A percentile compares a stretch with the other conserved stretches of the same genome.
Conservation (phyloP, 768 basidiomycete genomes). For the Dentipellis fragilis region DNA sequence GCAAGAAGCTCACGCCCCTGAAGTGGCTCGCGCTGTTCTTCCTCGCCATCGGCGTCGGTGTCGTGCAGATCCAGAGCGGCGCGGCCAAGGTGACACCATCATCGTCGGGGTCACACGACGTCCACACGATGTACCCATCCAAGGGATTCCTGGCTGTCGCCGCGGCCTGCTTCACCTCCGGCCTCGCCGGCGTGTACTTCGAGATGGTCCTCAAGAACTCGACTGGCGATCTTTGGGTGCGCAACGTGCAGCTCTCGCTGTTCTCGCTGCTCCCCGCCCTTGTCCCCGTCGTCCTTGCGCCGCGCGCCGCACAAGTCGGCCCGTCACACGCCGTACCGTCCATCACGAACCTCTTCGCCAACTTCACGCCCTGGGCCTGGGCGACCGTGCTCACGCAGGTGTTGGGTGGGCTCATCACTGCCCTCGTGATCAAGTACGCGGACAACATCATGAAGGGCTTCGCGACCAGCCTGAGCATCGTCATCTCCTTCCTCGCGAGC, state of each 20-base stretch:
- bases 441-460: slow-evolving; percentile 93
- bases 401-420: slow-evolving; percentile 85
- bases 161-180: slow-evolving; percentile 89
- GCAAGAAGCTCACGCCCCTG: slow-evolving; percentile 56
- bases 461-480: slow-evolving; percentile 88
- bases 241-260: slow-evolving; percentile 91
- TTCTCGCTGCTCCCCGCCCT: slow-evolving; percentile 90
- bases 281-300: slow-evolving; percentile 56
- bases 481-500: slow-evolving; percentile 89
- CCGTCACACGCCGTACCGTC: slow-evolving; percentile 22
- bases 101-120: slow-evolving; percentile 2
- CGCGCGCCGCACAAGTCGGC: slow-evolving; percentile 22
- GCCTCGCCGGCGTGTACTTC: slow-evolving; percentile 95
- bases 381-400: slow-evolving; percentile 84
- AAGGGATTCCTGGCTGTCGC: slow-evolving; percentile 87
- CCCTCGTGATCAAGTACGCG: slow-evolving; percentile 89
- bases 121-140: slow-evolving; percentile 63
- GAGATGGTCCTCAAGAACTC: slow-evolving; percentile 95
- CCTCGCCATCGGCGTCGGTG: slow-evolving; percentile 81
- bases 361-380: slow-evolving; percentile 91
- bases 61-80: slow-evolving; percentile 46
- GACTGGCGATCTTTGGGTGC: slow-evolving; percentile 86
- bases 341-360: slow-evolving; percentile 53
- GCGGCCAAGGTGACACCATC: slow-evolving; percentile 12
- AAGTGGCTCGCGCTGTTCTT: slow-evolving; percentile 85